Conservation (phyloP, 257 asterid species). For the Nyctanthes arbortristis region DNA sequence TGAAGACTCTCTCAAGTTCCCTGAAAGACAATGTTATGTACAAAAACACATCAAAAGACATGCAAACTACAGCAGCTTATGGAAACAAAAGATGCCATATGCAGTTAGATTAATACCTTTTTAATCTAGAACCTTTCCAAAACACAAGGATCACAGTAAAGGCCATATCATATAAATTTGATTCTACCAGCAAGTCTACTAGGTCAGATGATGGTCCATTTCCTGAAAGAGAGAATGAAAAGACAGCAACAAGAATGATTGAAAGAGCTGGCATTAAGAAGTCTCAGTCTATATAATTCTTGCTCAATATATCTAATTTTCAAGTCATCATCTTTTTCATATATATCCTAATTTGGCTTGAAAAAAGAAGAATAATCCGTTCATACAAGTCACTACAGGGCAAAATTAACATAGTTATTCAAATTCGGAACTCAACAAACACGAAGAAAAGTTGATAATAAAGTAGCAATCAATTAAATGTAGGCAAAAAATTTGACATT, state of each 20-base stretch:
- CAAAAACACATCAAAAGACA: conserved; percentile 17
- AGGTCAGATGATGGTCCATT: conserved; percentile 56
- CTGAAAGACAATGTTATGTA: conserved; percentile 40
- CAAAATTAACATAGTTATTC: background rate
- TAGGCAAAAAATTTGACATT: background rate
- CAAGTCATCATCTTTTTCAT: too few relatives aligned
- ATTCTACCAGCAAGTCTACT: conserved; percentile 86
- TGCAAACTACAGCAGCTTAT: conserved; percentile 17
- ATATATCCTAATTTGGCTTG: conserved; percentile 1
- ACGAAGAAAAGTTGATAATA: conserved; percentile 5
- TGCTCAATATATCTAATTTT: too few relatives aligned
- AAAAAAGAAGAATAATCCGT: conserved; percentile 15
- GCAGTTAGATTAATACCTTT: conserved; percentile 51
- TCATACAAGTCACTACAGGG: background rate
- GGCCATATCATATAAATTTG: conserved; percentile 87
- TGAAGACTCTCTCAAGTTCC: conserved; percentile 87
- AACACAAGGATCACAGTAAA: conserved; percentile 80
- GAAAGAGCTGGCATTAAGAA: conserved; percentile 10
- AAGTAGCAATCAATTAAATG: conserved; percentile 3
- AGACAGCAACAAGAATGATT: conserved; percentile 14
- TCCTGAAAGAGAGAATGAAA: conserved; percentile 49
- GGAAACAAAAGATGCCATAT: conserved; percentile 22
- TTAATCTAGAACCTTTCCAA: conserved; percentile 83
- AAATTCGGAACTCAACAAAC: conserved; percentile 20
- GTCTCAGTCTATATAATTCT: conserved; percentile 8